These are phyloP conservation scores for Amphirosellinia nigrospora DNA, from an alignment of 495 filamentous ascomycete genomes.

Conservation along the genomic window DNA sequence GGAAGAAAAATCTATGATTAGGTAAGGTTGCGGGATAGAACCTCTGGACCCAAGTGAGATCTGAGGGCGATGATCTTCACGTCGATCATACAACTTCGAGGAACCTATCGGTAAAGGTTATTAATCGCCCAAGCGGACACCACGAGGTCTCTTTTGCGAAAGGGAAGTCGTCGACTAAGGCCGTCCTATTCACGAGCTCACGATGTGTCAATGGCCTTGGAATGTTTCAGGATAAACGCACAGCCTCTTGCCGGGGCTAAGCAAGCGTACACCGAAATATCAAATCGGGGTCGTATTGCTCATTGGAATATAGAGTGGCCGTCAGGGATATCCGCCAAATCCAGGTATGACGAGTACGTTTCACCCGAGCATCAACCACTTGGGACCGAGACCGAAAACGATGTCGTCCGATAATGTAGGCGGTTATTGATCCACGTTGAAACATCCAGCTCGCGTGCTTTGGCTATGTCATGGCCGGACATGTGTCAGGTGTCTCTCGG, in stretches of 20 bases:
- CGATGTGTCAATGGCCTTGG: background rate
- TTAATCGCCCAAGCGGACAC: background rate
- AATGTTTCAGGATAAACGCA: background rate
- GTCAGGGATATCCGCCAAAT: background rate
- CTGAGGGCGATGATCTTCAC: conserved; percentile 7
- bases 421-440: background rate
- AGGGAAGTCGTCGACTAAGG: background rate
- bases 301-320: background rate
- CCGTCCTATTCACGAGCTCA: background rate
- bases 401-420: background rate
- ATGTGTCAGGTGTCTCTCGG: conserved; percentile 11
- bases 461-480: background rate
- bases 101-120: background rate
- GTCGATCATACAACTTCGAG: conserved; percentile 6
- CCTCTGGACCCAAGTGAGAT: background rate
- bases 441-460: background rate
- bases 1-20: background rate
- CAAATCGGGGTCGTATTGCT: background rate
- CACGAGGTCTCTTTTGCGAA: background rate
- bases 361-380: background rate
- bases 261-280: background rate
- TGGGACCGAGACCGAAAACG: background rate
- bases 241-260: background rate
- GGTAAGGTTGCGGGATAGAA: conserved; percentile 7
- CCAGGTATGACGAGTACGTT: background rate